These are phyloP conservation scores for Helianthus tuberosus DNA, from an alignment of 129 eudicot genomes.

Conservation along the genomic window DNA sequence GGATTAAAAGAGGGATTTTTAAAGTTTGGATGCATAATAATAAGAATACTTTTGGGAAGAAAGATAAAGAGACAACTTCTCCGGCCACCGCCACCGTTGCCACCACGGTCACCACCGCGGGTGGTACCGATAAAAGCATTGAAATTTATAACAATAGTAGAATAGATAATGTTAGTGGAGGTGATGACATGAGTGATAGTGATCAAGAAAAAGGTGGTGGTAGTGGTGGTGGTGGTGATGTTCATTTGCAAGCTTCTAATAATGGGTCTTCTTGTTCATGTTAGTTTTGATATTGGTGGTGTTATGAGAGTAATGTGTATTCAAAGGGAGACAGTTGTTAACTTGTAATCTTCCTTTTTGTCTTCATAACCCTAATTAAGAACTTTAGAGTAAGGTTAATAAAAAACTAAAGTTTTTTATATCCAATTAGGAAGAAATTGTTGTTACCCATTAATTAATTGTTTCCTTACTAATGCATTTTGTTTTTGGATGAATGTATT, in stretches of 20 bases:
- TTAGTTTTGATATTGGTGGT: constrained; percentile 21
- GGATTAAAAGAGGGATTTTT: constrained; percentile 66
- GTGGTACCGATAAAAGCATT: neutral
- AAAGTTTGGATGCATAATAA: constrained; percentile 97
- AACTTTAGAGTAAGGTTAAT: constrained; percentile 7
- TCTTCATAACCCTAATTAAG: constrained; percentile 29
- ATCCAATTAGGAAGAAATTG: neutral
- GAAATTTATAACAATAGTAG: constrained; percentile 14
- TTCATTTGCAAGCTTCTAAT: constrained; percentile 38
- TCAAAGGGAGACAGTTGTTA: constrained; percentile 10
- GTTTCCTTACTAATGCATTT: neutral
- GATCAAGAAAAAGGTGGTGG: constrained; percentile 17
- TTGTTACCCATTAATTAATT: neutral
- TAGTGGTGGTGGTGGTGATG: constrained; percentile 18
- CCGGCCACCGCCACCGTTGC: neutral
- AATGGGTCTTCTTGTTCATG: constrained; percentile 68
- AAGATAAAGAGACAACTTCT: constrained; percentile 26
- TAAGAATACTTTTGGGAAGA: constrained; percentile 62
- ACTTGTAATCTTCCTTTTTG: constrained; percentile 5
- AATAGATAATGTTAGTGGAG: constrained; percentile 19
- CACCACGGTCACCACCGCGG: neutral
- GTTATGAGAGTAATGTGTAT: constrained; percentile 1
- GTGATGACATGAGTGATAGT: constrained; percentile 21
- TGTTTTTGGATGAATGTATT: neutral
- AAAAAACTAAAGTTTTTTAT: neutral